Evolutionary conservation across 179 eudicot genomes (phyloP).

Genomic region (Sideroxylon spinosum): DNA sequence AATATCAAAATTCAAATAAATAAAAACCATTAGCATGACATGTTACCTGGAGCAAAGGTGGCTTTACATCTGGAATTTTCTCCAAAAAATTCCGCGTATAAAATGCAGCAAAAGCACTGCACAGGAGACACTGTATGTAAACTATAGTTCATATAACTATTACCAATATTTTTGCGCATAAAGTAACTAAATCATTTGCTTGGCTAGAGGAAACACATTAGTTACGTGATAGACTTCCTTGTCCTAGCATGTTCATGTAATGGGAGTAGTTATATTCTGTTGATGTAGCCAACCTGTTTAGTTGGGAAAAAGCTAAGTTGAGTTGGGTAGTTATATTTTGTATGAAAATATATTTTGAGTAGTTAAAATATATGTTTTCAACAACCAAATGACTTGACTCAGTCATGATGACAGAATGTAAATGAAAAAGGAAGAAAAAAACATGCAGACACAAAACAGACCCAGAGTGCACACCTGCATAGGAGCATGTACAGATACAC

Average conservation of each 20-base stretch:
- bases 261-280: too few species aligned
- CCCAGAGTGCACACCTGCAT: neutral
- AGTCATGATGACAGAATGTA: neutral
- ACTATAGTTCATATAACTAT: slow-evolving; percentile 4
- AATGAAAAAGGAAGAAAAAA: neutral
- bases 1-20: slow-evolving; percentile 1
- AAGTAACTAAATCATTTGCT: neutral
- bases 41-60: slow-evolving; percentile 88
- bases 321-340: neutral
- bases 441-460: neutral
- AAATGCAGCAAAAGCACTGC: slow-evolving; percentile 94
- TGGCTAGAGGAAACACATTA: neutral
- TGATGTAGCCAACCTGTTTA: too few species aligned
- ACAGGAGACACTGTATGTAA: slow-evolving; percentile 22
- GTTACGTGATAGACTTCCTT: neutral
- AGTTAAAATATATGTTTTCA: neutral
- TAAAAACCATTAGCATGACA: neutral
- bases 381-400: neutral
- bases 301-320: too few species aligned
- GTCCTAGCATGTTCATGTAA: neutral
- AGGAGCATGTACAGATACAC: neutral
- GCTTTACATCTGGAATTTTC: slow-evolving; percentile 58
- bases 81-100: slow-evolving; percentile 84
- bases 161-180: neutral
- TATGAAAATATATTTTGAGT: neutral